Evolutionary conservation across 768 basidiomycete genomes (phyloP).

Genomic region (Rhizopogon sp.): DNA sequence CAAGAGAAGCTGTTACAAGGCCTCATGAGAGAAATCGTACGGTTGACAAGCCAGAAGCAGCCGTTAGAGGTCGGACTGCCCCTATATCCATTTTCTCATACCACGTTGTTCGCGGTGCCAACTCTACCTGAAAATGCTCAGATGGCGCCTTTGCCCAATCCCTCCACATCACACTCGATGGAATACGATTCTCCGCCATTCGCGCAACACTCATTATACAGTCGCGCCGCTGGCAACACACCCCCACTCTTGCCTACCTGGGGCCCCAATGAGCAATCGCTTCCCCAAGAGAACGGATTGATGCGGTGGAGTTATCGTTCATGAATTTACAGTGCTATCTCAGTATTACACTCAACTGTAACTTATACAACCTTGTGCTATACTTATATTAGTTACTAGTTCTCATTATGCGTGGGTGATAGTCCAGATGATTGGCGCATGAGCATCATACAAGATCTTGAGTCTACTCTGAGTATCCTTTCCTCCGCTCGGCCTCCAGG

Average conservation of each 20-base stretch:
- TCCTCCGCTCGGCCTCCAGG: conserved; percentile 51
- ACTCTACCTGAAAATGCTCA: conserved; percentile 28
- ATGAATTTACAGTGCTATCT: background rate
- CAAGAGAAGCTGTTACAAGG: conserved; percentile 81
- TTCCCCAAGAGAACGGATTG: background rate
- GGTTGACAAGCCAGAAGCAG: conserved; percentile 75
- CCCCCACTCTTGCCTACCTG: background rate
- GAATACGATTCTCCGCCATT: background rate
- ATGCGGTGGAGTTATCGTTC: background rate
- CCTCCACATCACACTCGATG: background rate
- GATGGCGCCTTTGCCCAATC: conserved; percentile 25
- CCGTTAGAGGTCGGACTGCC: conserved; percentile 79
- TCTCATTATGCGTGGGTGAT: conserved; percentile 3
- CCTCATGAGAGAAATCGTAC: conserved; percentile 80
- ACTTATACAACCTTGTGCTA: background rate
- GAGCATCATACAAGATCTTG: conserved; percentile 4
- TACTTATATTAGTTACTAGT: background rate
- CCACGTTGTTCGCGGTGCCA: conserved; percentile 53
- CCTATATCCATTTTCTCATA: conserved; percentile 76
- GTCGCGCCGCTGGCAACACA: background rate
- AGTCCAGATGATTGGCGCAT: background rate
- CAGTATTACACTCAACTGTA: background rate
- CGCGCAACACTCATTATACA: background rate
- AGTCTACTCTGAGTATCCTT: conserved; percentile 17
- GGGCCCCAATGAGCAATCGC: background rate